Evolutionary conservation across 495 filamentous ascomycete species (phyloP), one percentile per base, ranked within the genome.

Genomic region (Penicillium fimorum): DNA sequence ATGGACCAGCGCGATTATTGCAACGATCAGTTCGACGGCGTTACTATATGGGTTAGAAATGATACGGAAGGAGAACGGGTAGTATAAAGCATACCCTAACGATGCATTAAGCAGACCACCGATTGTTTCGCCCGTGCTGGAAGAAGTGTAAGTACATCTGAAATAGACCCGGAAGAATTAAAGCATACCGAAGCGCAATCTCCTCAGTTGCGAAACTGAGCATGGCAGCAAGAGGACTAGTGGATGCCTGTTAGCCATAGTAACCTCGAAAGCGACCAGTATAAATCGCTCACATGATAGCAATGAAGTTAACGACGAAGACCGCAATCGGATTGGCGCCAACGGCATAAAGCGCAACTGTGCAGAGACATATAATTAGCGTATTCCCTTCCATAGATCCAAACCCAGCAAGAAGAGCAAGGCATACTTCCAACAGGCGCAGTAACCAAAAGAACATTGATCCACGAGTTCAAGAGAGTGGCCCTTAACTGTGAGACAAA

Each of bases 21-120:
- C 86, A 37, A 97, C 88, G 58, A 97, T 97, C 58, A 96, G 68
- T 67, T 97, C 92, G 55, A 96, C 91, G 5, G 92, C 92, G 63
- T 96, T 97, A 44, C 70, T 67, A 35, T 11, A 45, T 30, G 12
- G 15, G 50, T 70, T 53, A 70, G 57, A 33, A 5, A n/a, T 10
- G 5, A n/a, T 32, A 50, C 29, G 12, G 7, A 33, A n/a, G 10
- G 45, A 6, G 11, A 17, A 27, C 8, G 17, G 17, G 24, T 37
- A 9, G 40, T 12, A 56, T 24, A 55, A 3, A 17, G 64, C 77
- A 64, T 83, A 90, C 88, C 89, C 92, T 67, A 96, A 96, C 22
- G 86, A 84, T 24, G 92, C 92, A 66, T 96, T 96, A 24, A 96
- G 72, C 30, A 97, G 74, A 30, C 92, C 92, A 53, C 92, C 92